phyloP scores from a whole-genome alignment of 1,284 basidiomycete species.

The Leccinum subrobustum region DNA sequence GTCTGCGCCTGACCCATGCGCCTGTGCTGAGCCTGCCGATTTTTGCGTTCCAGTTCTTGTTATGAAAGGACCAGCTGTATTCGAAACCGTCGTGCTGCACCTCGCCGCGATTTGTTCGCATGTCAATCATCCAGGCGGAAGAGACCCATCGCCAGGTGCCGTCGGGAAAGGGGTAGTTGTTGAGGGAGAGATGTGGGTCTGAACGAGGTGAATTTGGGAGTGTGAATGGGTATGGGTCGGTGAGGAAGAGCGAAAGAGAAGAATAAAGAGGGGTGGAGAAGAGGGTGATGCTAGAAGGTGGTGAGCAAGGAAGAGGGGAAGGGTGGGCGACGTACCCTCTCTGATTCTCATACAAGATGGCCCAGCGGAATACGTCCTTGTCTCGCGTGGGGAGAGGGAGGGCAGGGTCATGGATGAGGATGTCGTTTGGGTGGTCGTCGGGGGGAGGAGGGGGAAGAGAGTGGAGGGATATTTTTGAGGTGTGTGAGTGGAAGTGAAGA shows the following conservation, averaged over 20 bases:
- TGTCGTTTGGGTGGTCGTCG: conserved; percentile 22
- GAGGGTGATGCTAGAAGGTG: conserved; percentile 54
- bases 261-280: conserved; percentile 76
- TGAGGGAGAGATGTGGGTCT: conserved; percentile 55
- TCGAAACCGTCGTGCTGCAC: conserved; percentile 82
- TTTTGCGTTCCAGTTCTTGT: conserved; percentile 59
- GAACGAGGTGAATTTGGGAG: conserved; percentile 47
- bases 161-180: conserved; percentile 74
- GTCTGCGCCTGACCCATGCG: conserved; percentile 70
- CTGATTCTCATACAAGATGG: conserved; percentile 75
- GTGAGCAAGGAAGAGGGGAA: conserved; percentile 7
- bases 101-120: conserved; percentile 69
- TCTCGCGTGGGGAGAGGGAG: conserved; percentile 35
- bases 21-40: conserved; percentile 58
- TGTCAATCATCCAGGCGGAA: conserved; percentile 80
- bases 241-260: conserved; percentile 61
- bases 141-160: conserved; percentile 81
- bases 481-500: conserved; percentile 22
- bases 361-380: conserved; percentile 68
- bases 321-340: conserved; percentile 55
- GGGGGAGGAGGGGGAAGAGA: not conserved
- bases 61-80: conserved; percentile 75
- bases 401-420: conserved; percentile 36
- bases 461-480: not conserved
- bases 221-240: conserved; percentile 76